phyloP scores from a whole-genome alignment of 805 yeast genomes.

The Pichia cabralensis region DNA sequence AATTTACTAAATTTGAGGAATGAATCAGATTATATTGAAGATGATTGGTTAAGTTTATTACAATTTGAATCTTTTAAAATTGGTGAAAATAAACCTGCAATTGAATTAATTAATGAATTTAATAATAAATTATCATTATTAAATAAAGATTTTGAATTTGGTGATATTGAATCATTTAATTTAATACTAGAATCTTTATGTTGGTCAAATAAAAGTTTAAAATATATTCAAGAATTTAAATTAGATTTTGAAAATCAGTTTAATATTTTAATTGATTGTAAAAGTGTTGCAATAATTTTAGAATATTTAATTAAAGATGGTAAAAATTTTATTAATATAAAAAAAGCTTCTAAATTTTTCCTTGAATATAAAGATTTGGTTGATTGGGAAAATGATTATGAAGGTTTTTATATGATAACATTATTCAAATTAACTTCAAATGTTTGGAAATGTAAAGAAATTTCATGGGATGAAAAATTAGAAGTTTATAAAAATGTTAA shows the following conservation, averaged over 20 bases:
- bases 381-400: conserved; percentile 32
- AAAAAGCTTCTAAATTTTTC: conserved; percentile 6
- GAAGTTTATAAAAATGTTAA: conserved; percentile 33
- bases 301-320: conserved; percentile 14
- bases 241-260: conserved; percentile 24
- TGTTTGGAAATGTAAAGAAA: conserved; percentile 14
- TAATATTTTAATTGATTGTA: conserved; percentile 27
- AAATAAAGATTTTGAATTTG: conserved; percentile 13
- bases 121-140: conserved; percentile 10
- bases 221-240: conserved; percentile 18
- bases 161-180: conserved; percentile 20
- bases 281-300: conserved; percentile 28
- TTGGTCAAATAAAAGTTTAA: conserved; percentile 19
- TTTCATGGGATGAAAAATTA: conserved; percentile 14
- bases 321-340: not conserved
- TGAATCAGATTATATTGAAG: conserved; percentile 10
- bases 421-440: conserved; percentile 19
- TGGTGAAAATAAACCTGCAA: conserved; percentile 9
- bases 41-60: conserved; percentile 20
- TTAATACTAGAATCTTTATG: conserved; percentile 18
- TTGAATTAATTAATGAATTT: conserved; percentile 23
- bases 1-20: conserved; percentile 7
- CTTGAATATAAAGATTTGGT: conserved; percentile 25
- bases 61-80: conserved; percentile 15
- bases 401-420: conserved; percentile 20